Evolutionary conservation across 2,329 filamentous ascomycete species (phyloP).

Genomic region (Pseudogymnoascus sp.): DNA sequence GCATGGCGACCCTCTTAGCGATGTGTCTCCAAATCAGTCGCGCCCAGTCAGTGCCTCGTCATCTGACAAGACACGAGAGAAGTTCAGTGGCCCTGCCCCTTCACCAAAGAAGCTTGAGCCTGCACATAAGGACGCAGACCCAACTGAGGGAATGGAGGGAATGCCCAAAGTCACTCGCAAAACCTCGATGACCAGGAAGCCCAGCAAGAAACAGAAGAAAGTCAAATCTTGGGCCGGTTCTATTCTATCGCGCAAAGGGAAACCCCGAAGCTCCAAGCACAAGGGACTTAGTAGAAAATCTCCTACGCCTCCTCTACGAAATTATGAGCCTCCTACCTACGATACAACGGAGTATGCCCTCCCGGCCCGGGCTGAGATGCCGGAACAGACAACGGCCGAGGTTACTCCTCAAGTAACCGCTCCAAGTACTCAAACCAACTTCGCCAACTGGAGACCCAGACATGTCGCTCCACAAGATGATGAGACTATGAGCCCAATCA

Average conservation of each 20-base stretch:
- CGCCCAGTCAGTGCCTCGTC: conserved; percentile 37
- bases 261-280: conserved; percentile 36
- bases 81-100: conserved; percentile 14
- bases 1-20: conserved; percentile 41
- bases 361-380: conserved; percentile 12
- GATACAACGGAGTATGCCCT: conserved; percentile 10
- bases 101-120: conserved; percentile 9
- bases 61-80: conserved; percentile 33
- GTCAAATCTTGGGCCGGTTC: conserved; percentile 56
- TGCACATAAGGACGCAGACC: conserved; percentile 15
- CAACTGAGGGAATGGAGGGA: conserved; percentile 14
- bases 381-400: conserved; percentile 20
- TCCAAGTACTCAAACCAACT: conserved; percentile 19
- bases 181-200: conserved; percentile 25
- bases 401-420: conserved; percentile 11
- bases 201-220: conserved; percentile 57
- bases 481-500: conserved; percentile 68
- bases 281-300: conserved; percentile 32
- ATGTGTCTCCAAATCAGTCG: conserved; percentile 39
- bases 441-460: conserved; percentile 32
- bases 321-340: conserved; percentile 20
- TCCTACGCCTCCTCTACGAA: conserved; percentile 35
- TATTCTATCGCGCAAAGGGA: conserved; percentile 41
- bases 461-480: conserved; percentile 39
- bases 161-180: conserved; percentile 16